phyloP scores from a whole-genome alignment of 352 stramenopile species.

The Peronospora farinosa region DNA sequence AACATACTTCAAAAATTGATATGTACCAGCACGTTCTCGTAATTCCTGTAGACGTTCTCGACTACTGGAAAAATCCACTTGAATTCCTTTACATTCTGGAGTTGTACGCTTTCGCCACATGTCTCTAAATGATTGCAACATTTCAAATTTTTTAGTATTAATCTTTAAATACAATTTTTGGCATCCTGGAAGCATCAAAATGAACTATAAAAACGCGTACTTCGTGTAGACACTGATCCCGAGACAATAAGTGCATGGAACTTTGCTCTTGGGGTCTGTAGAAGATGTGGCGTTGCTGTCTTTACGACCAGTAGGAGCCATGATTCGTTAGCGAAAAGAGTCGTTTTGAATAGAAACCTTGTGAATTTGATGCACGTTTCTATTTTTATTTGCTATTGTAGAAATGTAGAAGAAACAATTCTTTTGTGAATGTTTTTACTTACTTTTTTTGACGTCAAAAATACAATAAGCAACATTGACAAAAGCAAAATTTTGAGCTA shows the following conservation, averaged over 20 bases:
- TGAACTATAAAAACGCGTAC: conserved; percentile 18
- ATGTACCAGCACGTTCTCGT: conserved; percentile 36
- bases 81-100: conserved; percentile 52
- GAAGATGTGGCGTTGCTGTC: conserved; percentile 6
- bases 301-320: conserved; percentile 16
- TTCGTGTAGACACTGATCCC: conserved; percentile 65
- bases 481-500: too few relatives aligned
- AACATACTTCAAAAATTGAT: neutral
- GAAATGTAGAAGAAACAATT: too few relatives aligned
- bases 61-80: conserved; percentile 34
- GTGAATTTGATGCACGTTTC: too few relatives aligned
- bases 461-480: too few relatives aligned
- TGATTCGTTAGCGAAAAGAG: too few relatives aligned
- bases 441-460: too few relatives aligned
- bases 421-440: too few relatives aligned
- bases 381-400: too few relatives aligned
- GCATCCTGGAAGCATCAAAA: neutral
- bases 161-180: neutral
- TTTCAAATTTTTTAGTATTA: neutral
- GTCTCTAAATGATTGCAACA: conserved; percentile 25
- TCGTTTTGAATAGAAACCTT: too few relatives aligned
- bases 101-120: conserved; percentile 46
- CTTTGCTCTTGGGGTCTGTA: conserved; percentile 3
- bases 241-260: conserved; percentile 48
- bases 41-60: conserved; percentile 44